Evolutionary conservation across 495 filamentous ascomycete genomes (phyloP).

Genomic region (Daldinia vernicosa): DNA sequence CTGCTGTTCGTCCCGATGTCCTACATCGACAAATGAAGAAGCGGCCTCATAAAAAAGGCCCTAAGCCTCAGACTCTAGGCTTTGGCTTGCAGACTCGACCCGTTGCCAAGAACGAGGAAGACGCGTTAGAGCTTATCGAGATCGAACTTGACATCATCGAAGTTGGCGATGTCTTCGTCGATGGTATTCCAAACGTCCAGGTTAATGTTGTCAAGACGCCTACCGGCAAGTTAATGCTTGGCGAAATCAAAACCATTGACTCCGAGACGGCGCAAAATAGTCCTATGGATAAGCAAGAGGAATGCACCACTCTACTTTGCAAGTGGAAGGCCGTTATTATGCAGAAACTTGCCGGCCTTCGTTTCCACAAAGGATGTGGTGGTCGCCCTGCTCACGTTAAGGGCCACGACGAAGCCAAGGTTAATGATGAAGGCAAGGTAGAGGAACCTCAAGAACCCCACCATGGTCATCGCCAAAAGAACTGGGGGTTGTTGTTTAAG

Average conservation of each 20-base stretch:
- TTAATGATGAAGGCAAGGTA: not conserved
- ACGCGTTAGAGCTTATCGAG: conserved; percentile 51
- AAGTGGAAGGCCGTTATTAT: conserved; percentile 54
- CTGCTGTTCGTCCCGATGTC: conserved; percentile 37
- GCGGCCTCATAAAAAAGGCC: conserved; percentile 28
- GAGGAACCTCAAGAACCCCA: conserved; percentile 10
- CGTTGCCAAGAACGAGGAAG: conserved; percentile 43
- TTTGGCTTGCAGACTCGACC: conserved; percentile 48
- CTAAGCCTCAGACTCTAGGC: conserved; percentile 47
- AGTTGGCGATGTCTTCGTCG: conserved; percentile 55
- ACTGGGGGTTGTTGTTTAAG: conserved; percentile 55
- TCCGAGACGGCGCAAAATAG: conserved; percentile 25
- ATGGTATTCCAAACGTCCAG: conserved; percentile 57
- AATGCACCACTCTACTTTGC: conserved; percentile 59
- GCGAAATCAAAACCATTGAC: conserved; percentile 42
- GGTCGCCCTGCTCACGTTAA: conserved; percentile 22
- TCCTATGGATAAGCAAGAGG: conserved; percentile 44
- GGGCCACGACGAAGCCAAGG: conserved; percentile 21
- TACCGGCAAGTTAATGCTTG: conserved; percentile 55
- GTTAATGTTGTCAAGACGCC: conserved; percentile 56
- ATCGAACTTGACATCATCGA: conserved; percentile 61
- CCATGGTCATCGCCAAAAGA: conserved; percentile 43
- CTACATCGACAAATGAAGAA: conserved; percentile 27
- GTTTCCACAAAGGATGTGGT: conserved; percentile 40
- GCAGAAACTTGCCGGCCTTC: conserved; percentile 48